phyloP scores from a whole-genome alignment of 371 early-diverging fungal species.

The Mucor irregularis region DNA sequence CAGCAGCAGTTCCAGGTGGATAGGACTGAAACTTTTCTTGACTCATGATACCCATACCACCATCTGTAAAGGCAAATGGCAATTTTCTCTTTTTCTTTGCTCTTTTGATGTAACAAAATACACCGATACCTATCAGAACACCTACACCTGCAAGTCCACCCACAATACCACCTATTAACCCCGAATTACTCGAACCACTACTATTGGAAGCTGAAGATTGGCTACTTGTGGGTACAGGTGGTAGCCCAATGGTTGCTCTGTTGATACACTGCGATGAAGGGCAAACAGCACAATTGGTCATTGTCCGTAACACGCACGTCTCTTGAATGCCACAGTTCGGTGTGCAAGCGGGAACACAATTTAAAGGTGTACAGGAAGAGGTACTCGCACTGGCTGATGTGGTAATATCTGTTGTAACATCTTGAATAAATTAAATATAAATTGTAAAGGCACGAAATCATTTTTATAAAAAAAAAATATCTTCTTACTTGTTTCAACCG shows the following conservation, averaged over 20 bases:
- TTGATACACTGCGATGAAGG: constrained; percentile 35
- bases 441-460: no score
- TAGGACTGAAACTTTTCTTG: constrained; percentile 4
- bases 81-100: constrained; percentile 23
- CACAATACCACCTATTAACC: constrained; percentile 41
- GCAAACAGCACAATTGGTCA: constrained; percentile 42
- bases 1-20: no score
- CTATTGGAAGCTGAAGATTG: not conserved
- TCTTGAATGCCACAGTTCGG: constrained; percentile 27
- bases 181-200: constrained; percentile 16
- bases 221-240: constrained; percentile 1
- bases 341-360: constrained; percentile 28
- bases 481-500: no score
- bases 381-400: no score
- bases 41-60: not conserved
- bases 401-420: no score
- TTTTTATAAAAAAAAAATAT: no score
- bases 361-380: not conserved
- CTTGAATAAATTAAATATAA: no score
- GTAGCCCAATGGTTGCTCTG: constrained; percentile 21
- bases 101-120: constrained; percentile 14
- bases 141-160: constrained; percentile 34
- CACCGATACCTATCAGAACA: constrained; percentile 20
- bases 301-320: constrained; percentile 35
- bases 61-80: constrained; percentile 24